Evolutionary conservation across 2,329 filamentous ascomycete species (phyloP).

Genomic region (Microsporum ferrugineum): DNA sequence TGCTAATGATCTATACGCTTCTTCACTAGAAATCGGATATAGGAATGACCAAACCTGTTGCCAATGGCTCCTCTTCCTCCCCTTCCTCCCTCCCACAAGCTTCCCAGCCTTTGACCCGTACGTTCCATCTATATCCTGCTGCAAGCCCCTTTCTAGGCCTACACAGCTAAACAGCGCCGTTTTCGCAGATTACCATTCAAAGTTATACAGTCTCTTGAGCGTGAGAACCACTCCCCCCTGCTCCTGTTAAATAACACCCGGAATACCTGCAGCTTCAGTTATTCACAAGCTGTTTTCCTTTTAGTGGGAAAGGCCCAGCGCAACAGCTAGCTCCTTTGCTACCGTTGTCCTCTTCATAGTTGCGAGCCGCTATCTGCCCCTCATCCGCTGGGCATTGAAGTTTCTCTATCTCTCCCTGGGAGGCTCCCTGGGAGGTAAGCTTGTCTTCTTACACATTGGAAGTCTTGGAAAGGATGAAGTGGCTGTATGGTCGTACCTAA

Average conservation of each 20-base stretch:
- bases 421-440: conserved; percentile 46
- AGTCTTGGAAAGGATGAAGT: too few species aligned
- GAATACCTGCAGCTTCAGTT: background rate
- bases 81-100: conserved; percentile 34
- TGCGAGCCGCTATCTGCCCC: conserved; percentile 50
- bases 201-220: conserved; percentile 55
- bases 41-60: conserved; percentile 20
- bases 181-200: conserved; percentile 50
- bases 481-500: too few species aligned
- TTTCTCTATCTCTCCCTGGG: conserved; percentile 48
- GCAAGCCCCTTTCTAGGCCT: background rate
- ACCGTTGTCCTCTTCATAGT: conserved; percentile 49
- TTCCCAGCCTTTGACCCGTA: conserved; percentile 52
- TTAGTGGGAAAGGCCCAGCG: conserved; percentile 55
- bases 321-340: conserved; percentile 50
- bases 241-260: background rate
- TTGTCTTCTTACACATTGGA: background rate
- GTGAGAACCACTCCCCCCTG: conserved; percentile 29
- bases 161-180: background rate
- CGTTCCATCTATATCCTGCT: conserved; percentile 17
- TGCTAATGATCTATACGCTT: background rate
- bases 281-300: conserved; percentile 3
- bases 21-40: background rate
- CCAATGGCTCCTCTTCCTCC: conserved; percentile 31
- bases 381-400: conserved; percentile 52